phyloP scores from a whole-genome alignment of 148 eudicot species.

The Vaccinium macrocarpon region DNA sequence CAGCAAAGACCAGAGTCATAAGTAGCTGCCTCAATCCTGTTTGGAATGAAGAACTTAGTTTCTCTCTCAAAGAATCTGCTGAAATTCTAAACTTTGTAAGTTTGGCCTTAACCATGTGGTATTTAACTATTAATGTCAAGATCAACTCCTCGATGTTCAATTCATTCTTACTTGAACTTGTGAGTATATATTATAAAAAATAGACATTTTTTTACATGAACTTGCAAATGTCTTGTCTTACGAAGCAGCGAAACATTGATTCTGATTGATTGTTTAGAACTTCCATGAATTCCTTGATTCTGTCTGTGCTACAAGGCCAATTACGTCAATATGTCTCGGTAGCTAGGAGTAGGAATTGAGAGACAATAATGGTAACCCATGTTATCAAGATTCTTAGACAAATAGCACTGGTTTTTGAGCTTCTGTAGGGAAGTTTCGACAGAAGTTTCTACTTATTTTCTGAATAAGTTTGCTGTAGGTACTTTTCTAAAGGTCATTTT shows the following conservation, averaged over 20 bases:
- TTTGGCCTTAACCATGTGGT: background rate
- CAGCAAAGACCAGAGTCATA: slow-evolving; percentile 67
- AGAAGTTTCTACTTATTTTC: slow-evolving; percentile 1
- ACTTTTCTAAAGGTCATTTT: background rate
- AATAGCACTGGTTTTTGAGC: background rate
- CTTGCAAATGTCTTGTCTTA: background rate
- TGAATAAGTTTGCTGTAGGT: background rate
- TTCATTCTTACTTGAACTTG: background rate
- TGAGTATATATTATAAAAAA: background rate
- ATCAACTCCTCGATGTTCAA: slow-evolving; percentile 1
- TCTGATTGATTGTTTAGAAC: background rate
- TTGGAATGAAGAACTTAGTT: slow-evolving; percentile 72
- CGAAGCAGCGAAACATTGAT: background rate
- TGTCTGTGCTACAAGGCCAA: background rate
- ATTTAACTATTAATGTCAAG: background rate
- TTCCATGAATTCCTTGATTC: background rate
- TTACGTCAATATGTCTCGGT: background rate
- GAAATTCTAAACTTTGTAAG: slow-evolving; percentile 50
- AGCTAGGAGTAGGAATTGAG: background rate
- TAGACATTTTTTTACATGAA: background rate
- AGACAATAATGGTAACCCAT: background rate
- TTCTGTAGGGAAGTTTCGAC: background rate
- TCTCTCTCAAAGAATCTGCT: slow-evolving; percentile 46
- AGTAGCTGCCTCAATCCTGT: slow-evolving; percentile 74
- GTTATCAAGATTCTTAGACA: background rate